Evolutionary conservation across 2,329 filamentous ascomycete species (phyloP), one percentile per base, ranked within the genome.

Genomic region (Cordyceps militaris): DNA sequence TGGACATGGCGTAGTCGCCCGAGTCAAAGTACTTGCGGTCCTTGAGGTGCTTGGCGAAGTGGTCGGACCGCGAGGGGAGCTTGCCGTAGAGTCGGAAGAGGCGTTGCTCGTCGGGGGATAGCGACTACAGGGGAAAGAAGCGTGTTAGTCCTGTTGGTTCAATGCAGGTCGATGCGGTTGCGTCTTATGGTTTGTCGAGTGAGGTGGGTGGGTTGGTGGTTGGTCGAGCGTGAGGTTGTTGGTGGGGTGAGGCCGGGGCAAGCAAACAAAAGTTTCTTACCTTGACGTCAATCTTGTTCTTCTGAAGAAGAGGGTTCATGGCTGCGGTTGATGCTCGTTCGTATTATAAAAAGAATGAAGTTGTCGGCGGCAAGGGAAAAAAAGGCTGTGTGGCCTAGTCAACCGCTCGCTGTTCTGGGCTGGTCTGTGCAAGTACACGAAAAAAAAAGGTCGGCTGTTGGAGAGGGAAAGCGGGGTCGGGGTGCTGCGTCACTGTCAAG

Each of bases 21-120:
- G 89, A 94, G 79, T 97, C 91, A 75, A 97, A 97, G 79, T 96
- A 97, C 79, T 96, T 99, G 79, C 94, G 92, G 74, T 97, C 94
- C 83, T 97, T 97, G 71, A 97, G 84, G 72, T 97, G 96, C 80
- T 97, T 97, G 80, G 95, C 91, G 67, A 97, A 87, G 69, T 97
- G 84, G 74, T 97, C 93, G 73, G 92, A 95, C 74, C 94, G 94
- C 74, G 89, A 96, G 63, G 94, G 94, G 61, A 97, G 87, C 78
- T 97, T 97, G 76, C 94, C 94, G 75, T 99, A 99, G 63, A 97
- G 87, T 64, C 92, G 89, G 81, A 97, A 94, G 70, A 97, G 87
- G 63, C 90, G 89, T 76, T 97, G 92, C 81, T 99, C 94, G 69
- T 99, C 94, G 61, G 92, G 87, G 56, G 88, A 89, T 75, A 99